phyloP scores from a whole-genome alignment of 23 red algal genomes.

The Gracilaria gracilis region DNA sequence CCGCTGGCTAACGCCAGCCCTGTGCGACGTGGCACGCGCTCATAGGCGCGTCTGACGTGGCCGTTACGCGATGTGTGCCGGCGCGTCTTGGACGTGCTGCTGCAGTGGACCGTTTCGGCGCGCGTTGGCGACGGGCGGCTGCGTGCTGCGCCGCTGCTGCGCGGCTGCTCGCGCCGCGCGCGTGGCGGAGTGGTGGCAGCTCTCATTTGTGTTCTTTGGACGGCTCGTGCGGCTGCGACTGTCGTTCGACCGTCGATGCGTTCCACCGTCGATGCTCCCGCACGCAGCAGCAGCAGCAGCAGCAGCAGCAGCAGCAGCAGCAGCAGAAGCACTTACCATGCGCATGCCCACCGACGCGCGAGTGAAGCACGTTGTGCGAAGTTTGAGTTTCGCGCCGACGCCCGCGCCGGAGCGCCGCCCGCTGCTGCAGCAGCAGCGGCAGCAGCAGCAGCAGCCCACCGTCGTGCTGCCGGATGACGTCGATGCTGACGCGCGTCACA shows the following conservation, averaged over 20 bases:
- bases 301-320: no score
- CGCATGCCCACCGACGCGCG: background rate
- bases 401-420: slow-evolving; percentile 30
- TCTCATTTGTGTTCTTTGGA: no score
- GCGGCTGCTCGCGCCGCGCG: no score
- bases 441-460: background rate
- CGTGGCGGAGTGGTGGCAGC: no score
- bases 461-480: background rate
- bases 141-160: no score
- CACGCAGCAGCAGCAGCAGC: no score
- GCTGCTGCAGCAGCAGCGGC: no score
- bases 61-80: background rate
- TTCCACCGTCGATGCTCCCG: background rate
- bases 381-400: slow-evolving; percentile 50
- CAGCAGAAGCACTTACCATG: no score
- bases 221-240: no score
- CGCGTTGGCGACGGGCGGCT: no score
- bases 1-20: background rate
- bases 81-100: background rate
- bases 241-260: no score
- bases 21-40: background rate
- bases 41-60: background rate
- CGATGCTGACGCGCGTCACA: background rate
- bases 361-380: slow-evolving; percentile 16
- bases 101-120: slow-evolving; percentile 3